These are phyloP conservation scores for Spirogloea muscicola DNA, from an alignment of 139 green algal genomes.

Conservation along the genomic window DNA sequence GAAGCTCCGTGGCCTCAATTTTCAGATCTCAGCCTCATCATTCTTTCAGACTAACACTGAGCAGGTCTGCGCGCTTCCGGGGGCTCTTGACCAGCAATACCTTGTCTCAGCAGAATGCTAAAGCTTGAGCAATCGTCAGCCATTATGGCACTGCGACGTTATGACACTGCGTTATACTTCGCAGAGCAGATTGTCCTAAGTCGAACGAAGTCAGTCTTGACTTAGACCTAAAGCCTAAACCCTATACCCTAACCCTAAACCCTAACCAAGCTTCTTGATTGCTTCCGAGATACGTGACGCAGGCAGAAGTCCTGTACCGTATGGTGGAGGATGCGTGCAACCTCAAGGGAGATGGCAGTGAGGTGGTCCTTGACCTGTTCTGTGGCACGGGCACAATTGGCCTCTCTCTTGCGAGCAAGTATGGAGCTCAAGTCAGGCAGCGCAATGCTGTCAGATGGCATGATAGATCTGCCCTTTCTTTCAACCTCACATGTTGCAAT, in stretches of 20 bases:
- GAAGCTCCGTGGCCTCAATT: constrained; percentile 59
- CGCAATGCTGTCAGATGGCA: neutral
- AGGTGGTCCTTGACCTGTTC: constrained; percentile 81
- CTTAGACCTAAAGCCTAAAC: neutral
- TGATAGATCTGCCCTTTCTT: too few species aligned
- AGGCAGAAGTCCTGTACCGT: constrained; percentile 66
- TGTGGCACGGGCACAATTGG: constrained; percentile 82
- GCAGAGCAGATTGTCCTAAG: neutral
- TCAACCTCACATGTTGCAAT: too few species aligned
- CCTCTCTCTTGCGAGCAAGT: constrained; percentile 61
- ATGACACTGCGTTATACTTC: neutral
- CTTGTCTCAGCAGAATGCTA: neutral
- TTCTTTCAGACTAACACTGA: constrained; percentile 90
- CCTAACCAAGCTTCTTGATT: neutral
- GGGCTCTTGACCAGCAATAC: neutral
- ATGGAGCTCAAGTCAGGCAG: constrained; percentile 2
- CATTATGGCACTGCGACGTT: neutral
- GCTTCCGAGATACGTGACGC: neutral
- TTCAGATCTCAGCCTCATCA: constrained; percentile 64
- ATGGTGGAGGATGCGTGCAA: constrained; percentile 57
- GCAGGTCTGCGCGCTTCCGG: constrained; percentile 48
- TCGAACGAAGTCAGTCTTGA: neutral
- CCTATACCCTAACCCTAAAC: neutral
- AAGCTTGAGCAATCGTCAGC: neutral
- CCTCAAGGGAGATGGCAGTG: constrained; percentile 26